These are phyloP conservation scores for Uromyces viciae-fabae DNA, from an alignment of 1,284 basidiomycete genomes.

Conservation along the genomic window DNA sequence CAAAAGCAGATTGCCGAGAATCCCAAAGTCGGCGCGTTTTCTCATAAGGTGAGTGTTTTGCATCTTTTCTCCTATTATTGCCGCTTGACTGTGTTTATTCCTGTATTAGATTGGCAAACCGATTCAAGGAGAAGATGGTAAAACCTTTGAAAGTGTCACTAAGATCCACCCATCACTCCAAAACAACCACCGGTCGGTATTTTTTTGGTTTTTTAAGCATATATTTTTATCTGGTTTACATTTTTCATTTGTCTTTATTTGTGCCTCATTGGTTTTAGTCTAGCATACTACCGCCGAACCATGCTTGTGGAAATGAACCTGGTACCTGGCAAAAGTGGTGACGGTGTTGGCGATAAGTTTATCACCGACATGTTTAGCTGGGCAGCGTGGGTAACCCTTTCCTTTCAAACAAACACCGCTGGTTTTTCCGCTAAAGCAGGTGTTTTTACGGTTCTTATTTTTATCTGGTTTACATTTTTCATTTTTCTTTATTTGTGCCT, in stretches of 20 bases:
- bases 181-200: not conserved
- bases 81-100: not conserved
- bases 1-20: not conserved
- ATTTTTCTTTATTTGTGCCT: too few relatives aligned
- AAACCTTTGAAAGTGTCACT: not conserved
- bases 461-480: too few relatives aligned
- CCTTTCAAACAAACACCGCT: too few relatives aligned
- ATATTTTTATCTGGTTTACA: too few relatives aligned
- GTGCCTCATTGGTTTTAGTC: too few relatives aligned
- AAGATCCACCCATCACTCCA: not conserved
- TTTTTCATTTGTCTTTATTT: too few relatives aligned
- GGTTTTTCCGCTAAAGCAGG: too few relatives aligned
- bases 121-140: not conserved
- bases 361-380: not conserved
- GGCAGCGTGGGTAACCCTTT: too few relatives aligned
- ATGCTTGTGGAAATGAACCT: not conserved
- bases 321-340: constrained; percentile 13
- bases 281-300: not conserved
- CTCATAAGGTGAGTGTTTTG: not conserved
- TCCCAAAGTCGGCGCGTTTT: not conserved
- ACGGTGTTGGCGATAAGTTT: not conserved
- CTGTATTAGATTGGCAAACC: not conserved
- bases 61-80: not conserved
- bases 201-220: too few relatives aligned
- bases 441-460: too few relatives aligned